These are phyloP conservation scores for carrot (Daucus carota) DNA, from an alignment of 129 eudicot species.

Conservation along the genomic window DNA sequence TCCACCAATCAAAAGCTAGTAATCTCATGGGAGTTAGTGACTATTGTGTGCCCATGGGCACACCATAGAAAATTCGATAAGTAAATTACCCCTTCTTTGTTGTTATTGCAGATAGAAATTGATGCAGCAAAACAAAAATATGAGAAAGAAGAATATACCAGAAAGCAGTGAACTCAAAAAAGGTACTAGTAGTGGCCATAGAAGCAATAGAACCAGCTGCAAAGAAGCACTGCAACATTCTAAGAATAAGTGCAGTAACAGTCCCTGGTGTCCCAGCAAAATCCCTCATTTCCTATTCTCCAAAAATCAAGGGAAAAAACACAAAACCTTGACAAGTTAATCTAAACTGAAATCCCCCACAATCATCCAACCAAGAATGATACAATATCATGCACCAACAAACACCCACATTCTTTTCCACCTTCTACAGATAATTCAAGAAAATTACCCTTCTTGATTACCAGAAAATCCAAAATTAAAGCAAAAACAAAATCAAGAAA, in stretches of 20 bases:
- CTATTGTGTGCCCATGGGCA: too few species aligned
- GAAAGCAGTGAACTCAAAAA: slow-evolving; percentile 70
- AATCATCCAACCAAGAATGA: slow-evolving; percentile 15
- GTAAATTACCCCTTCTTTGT: neutral
- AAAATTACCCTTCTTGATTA: neutral
- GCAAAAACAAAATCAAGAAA: neutral
- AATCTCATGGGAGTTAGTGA: too few species aligned
- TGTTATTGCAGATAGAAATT: neutral
- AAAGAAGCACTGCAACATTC: slow-evolving; percentile 62
- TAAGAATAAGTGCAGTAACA: slow-evolving; percentile 43
- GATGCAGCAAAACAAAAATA: neutral
- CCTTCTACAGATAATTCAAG: neutral
- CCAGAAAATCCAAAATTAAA: neutral
- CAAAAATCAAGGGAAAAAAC: neutral
- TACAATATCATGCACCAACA: neutral
- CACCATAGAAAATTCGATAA: too few species aligned
- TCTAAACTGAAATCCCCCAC: neutral
- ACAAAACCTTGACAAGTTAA: slow-evolving; percentile 5
- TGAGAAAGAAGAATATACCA: slow-evolving; percentile 34
- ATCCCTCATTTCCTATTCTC: slow-evolving; percentile 39
- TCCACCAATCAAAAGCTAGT: too few species aligned
- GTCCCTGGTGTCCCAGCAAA: slow-evolving; percentile 87
- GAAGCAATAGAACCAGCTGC: slow-evolving; percentile 69
- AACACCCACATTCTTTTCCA: neutral
- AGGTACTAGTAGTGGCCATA: slow-evolving; percentile 50